Evolutionary conservation across 257 asterid genomes (phyloP).

Genomic region (Penstemon eatonii): DNA sequence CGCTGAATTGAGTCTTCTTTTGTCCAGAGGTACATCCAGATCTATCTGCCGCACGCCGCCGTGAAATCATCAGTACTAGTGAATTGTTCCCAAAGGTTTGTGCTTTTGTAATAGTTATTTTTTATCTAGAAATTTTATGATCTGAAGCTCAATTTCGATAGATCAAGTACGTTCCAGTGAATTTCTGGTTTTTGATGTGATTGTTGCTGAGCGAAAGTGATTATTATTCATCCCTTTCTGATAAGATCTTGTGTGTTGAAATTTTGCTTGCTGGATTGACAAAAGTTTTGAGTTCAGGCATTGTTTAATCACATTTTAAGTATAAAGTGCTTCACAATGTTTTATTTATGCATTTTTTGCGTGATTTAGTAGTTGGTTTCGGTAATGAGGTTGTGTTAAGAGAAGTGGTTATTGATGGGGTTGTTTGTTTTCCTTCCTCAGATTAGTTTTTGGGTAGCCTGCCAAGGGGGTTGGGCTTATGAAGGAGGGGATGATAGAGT

Average conservation of each 20-base stretch:
- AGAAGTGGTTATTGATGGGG: constrained; percentile 22
- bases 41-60: constrained; percentile 23
- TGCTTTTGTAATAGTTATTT: constrained; percentile 10
- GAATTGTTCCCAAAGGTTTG: constrained; percentile 21
- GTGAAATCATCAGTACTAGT: neutral
- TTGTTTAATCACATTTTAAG: neutral
- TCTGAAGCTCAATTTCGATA: constrained; percentile 22
- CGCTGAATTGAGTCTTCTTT: too few relatives aligned
- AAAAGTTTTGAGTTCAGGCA: neutral
- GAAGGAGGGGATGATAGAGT: constrained; percentile 77
- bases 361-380: neutral
- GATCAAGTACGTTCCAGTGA: constrained; percentile 26
- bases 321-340: neutral
- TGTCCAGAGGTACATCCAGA: constrained; percentile 26
- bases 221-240: constrained; percentile 10
- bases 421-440: constrained; percentile 18
- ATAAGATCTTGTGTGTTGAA: constrained; percentile 25
- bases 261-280: constrained; percentile 2
- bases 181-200: neutral
- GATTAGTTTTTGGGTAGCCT: constrained; percentile 36
- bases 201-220: constrained; percentile 11
- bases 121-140: constrained; percentile 12
- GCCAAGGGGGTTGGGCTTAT: constrained; percentile 43
- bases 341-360: neutral
- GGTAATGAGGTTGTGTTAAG: constrained; percentile 1